Evolutionary conservation across 2,329 filamentous ascomycete genomes (phyloP).

Genomic region (Stromatinia cepivora): DNA sequence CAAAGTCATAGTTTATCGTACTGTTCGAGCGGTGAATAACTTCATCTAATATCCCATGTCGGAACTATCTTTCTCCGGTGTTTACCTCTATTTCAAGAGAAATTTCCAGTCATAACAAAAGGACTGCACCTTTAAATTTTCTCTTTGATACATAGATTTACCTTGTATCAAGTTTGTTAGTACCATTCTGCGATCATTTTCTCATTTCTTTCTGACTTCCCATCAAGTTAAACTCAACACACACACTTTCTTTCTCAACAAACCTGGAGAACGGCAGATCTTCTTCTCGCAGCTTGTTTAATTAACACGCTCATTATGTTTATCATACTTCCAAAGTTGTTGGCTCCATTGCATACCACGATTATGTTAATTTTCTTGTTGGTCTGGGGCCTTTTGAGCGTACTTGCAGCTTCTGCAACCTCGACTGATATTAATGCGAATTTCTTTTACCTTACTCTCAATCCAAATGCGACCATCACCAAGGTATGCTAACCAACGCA

Average conservation of each 20-base stretch:
- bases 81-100: neutral
- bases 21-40: neutral
- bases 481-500: neutral
- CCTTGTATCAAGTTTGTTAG: neutral
- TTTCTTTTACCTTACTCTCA: slow-evolving; percentile 14
- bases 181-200: neutral
- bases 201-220: neutral
- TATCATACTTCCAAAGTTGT: neutral
- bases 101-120: neutral
- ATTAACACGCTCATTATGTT: neutral
- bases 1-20: neutral
- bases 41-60: neutral
- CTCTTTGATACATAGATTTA: neutral
- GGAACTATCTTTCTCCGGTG: slow-evolving; percentile 3
- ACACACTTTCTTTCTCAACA: neutral
- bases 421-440: neutral
- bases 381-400: neutral
- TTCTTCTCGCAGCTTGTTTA: neutral
- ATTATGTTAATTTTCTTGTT: neutral
- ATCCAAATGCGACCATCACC: slow-evolving; percentile 4
- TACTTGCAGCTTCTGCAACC: neutral
- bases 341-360: neutral
- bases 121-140: neutral
- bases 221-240: neutral
- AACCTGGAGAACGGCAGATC: neutral